These are phyloP conservation scores for Phytophthora fragariaefolia DNA, from an alignment of 352 stramenopile genomes.

Conservation along the genomic window DNA sequence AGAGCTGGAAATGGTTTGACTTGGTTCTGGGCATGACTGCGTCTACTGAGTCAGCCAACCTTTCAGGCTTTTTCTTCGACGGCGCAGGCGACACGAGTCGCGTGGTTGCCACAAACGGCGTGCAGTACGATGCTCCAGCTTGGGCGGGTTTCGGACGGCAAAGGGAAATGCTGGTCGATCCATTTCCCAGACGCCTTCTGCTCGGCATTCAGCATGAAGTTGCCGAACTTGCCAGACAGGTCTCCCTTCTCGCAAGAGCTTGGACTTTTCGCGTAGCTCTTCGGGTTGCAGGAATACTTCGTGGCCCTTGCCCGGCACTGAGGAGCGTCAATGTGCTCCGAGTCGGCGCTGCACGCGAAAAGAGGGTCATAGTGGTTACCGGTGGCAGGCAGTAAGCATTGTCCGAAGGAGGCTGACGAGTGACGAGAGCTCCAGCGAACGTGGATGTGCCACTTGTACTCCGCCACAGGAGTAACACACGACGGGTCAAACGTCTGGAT, in stretches of 20 bases:
- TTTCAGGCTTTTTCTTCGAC: conserved; percentile 23
- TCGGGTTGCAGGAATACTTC: conserved; percentile 48
- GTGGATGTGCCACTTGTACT: conserved; percentile 62
- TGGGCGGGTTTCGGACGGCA: conserved; percentile 33
- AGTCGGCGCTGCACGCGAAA: conserved; percentile 54
- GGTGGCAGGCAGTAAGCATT: conserved; percentile 43
- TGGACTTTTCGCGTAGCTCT: conserved; percentile 41
- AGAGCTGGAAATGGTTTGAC: not conserved
- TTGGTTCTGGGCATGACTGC: not conserved
- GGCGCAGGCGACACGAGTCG: conserved; percentile 50
- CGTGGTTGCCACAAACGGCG: conserved; percentile 36
- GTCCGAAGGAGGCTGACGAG: conserved; percentile 30
- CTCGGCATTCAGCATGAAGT: conserved; percentile 32
- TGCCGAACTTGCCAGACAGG: conserved; percentile 55
- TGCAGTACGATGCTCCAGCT: conserved; percentile 56
- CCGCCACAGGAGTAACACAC: conserved; percentile 32
- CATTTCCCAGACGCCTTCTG: conserved; percentile 31
- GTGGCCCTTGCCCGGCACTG: conserved; percentile 36
- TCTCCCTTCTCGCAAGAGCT: conserved; percentile 56
- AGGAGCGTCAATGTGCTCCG: conserved; percentile 39
- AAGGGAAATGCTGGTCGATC: conserved; percentile 41
- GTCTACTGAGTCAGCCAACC: not conserved
- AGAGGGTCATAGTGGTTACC: conserved; percentile 67
- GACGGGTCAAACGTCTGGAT: conserved; percentile 33
- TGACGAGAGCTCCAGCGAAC: conserved; percentile 36